Conservation (phyloP, 2,329 filamentous ascomycete species). For the Paecilomyces sp. region DNA sequence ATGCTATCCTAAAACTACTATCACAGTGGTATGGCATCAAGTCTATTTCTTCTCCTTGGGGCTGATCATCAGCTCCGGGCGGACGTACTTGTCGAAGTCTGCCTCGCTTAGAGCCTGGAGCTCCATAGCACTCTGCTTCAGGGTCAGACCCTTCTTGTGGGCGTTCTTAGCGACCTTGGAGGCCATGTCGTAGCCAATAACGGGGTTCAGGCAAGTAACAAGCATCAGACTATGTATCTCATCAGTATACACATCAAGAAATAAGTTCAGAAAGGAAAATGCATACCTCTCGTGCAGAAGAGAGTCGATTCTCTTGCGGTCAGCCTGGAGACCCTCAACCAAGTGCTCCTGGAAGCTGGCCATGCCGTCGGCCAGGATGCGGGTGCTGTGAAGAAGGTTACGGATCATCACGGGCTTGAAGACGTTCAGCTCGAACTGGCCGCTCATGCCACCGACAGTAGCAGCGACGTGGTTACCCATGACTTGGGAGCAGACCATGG, state of each 20-base stretch:
- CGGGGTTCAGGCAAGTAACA: conserved; percentile 93
- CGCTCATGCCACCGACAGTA: conserved; percentile 92
- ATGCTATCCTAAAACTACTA: neutral
- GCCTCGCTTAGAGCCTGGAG: conserved; percentile 79
- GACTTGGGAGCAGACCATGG: conserved; percentile 95
- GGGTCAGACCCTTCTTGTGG: conserved; percentile 92
- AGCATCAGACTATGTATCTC: conserved; percentile 70
- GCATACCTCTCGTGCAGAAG: conserved; percentile 91
- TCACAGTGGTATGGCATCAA: conserved; percentile 2
- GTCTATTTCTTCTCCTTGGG: conserved; percentile 61
- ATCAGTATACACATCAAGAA: neutral
- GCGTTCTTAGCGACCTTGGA: conserved; percentile 97
- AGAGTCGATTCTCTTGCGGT: conserved; percentile 82
- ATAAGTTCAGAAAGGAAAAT: neutral
- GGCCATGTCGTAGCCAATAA: conserved; percentile 96
- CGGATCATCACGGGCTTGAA: conserved; percentile 97
- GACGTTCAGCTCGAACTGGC: conserved; percentile 97
- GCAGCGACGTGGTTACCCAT: conserved; percentile 95
- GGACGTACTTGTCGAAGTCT: conserved; percentile 85
- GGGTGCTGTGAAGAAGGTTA: conserved; percentile 87
- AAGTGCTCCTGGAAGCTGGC: conserved; percentile 91
- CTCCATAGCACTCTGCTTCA: conserved; percentile 92
- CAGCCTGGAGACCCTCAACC: conserved; percentile 78
- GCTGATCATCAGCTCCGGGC: conserved; percentile 90
- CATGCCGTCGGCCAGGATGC: conserved; percentile 88